These are phyloP conservation scores for Paratinospora sagittata DNA, from an alignment of 164 flowering plant genomes.

Conservation along the genomic window DNA sequence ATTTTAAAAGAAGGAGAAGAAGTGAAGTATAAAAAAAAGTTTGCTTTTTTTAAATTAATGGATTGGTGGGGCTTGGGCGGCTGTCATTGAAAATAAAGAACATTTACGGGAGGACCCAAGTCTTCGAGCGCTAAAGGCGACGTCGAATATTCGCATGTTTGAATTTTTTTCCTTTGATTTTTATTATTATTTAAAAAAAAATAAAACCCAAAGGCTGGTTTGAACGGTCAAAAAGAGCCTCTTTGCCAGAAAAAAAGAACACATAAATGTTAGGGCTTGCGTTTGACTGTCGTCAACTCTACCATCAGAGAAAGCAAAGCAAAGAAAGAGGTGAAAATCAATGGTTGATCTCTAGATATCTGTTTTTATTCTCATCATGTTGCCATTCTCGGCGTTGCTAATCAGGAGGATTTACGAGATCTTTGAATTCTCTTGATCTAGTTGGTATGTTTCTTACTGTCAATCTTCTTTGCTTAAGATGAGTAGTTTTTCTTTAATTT, in stretches of 20 bases:
- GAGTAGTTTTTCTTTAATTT: neutral
- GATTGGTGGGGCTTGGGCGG: neutral
- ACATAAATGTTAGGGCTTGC: constrained; percentile 7
- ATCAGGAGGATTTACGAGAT: neutral
- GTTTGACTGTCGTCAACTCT: constrained; percentile 2
- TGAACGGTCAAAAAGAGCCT: constrained; percentile 16
- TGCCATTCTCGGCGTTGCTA: neutral
- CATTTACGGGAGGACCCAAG: neutral
- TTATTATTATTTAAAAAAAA: neutral
- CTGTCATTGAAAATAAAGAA: neutral
- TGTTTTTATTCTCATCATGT: neutral
- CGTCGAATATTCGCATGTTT: constrained; percentile 5
- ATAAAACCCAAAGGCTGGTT: constrained; percentile 7
- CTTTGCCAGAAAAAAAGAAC: constrained; percentile 6
- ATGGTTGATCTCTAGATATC: neutral
- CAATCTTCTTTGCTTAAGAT: neutral
- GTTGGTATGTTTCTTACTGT: constrained; percentile 2
- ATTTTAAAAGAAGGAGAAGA: too few relatives aligned
- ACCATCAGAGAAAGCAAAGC: neutral
- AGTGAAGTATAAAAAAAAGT: too few relatives aligned
- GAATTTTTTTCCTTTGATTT: too few relatives aligned
- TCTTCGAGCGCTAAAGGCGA: constrained; percentile 10
- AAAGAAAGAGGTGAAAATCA: neutral
- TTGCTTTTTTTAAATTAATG: too few relatives aligned
- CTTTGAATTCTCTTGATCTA: neutral